Evolutionary conservation across 2,329 filamentous ascomycete species (phyloP).

Genomic region (Ascochyta lentis): DNA sequence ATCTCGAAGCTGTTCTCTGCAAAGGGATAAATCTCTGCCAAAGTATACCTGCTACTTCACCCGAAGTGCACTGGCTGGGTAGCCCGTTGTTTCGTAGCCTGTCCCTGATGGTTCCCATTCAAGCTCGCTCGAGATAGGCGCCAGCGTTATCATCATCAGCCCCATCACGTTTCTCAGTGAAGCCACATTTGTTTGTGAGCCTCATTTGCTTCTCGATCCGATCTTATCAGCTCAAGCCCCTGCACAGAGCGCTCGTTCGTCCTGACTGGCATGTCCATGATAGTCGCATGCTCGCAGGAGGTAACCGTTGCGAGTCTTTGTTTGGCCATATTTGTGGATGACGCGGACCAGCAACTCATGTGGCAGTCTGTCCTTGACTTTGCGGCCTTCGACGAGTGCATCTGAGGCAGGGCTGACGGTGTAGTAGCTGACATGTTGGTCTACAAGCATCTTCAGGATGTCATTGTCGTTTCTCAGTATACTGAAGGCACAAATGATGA

Average conservation of each 20-base stretch:
- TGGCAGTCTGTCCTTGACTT: background rate
- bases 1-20: background rate
- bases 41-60: background rate
- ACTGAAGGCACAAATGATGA: background rate
- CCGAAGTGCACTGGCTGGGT: too few relatives aligned
- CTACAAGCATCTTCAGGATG: background rate
- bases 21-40: background rate
- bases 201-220: too few relatives aligned
- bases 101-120: background rate
- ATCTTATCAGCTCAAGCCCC: too few relatives aligned
- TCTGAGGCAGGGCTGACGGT: background rate
- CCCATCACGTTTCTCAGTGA: too few relatives aligned
- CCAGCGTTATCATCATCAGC: too few relatives aligned
- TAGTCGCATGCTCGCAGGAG: background rate
- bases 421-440: background rate
- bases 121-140: too few relatives aligned
- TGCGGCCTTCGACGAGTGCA: background rate
- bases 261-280: background rate
- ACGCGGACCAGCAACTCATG: background rate
- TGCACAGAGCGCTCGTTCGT: background rate
- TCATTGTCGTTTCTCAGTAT: background rate
- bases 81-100: background rate
- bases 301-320: background rate
- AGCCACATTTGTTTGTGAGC: too few relatives aligned
- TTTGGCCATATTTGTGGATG: background rate